These are phyloP conservation scores for Ophiostoma piceae DNA, from an alignment of 2,329 filamentous ascomycete species.

Conservation along the genomic window DNA sequence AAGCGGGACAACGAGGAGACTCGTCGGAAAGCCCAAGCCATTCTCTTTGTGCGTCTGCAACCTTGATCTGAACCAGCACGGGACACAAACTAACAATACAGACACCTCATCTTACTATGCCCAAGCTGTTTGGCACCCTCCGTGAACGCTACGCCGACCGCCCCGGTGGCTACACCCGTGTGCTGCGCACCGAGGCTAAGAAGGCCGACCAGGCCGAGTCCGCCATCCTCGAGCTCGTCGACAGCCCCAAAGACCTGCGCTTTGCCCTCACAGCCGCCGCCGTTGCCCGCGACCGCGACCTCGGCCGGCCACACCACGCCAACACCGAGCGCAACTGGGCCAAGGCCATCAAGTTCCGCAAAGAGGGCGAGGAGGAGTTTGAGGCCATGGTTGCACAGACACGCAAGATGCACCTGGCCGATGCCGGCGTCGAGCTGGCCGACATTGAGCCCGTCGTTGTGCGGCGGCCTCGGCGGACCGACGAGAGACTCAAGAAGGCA, in stretches of 20 bases:
- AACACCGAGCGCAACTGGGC: slow-evolving; percentile 71
- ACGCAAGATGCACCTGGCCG: slow-evolving; percentile 34
- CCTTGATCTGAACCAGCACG: not conserved
- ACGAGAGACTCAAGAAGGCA: not conserved
- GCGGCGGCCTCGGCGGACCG: slow-evolving; percentile 13
- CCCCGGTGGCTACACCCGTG: slow-evolving; percentile 89
- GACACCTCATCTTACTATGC: slow-evolving; percentile 65
- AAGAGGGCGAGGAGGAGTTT: slow-evolving; percentile 61
- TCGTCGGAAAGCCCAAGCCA: slow-evolving; percentile 66
- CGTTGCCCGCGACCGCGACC: slow-evolving; percentile 58
- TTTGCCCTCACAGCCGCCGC: slow-evolving; percentile 90
- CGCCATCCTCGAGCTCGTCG: slow-evolving; percentile 90
- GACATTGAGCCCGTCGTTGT: slow-evolving; percentile 25
- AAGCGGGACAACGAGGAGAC: slow-evolving; percentile 89
- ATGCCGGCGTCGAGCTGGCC: slow-evolving; percentile 26
- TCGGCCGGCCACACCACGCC: slow-evolving; percentile 57
- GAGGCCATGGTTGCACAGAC: slow-evolving; percentile 56
- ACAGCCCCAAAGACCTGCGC: slow-evolving; percentile 87
- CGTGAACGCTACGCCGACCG: slow-evolving; percentile 71
- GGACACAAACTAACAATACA: slow-evolving; percentile 33
- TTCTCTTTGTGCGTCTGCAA: slow-evolving; percentile 67
- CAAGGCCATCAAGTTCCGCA: slow-evolving; percentile 75
- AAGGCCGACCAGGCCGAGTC: slow-evolving; percentile 77
- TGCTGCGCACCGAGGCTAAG: slow-evolving; percentile 84
- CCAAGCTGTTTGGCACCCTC: slow-evolving; percentile 83